phyloP scores from a whole-genome alignment of 495 filamentous ascomycete genomes.

The Podospora comata region DNA sequence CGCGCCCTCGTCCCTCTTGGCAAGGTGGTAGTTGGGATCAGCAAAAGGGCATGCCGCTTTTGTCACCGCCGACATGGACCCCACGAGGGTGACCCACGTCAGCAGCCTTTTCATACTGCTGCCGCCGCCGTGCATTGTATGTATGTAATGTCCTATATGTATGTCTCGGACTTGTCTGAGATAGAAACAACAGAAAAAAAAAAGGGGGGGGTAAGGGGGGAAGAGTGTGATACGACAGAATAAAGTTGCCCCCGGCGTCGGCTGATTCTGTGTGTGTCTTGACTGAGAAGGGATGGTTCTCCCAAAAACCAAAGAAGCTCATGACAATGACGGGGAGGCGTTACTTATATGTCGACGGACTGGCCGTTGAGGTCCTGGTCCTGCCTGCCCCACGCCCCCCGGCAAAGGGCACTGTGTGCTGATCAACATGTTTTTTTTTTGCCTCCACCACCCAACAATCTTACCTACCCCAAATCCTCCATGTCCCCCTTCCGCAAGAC shows the following conservation, averaged over 20 bases:
- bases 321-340: background rate
- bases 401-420: background rate
- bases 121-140: slow-evolving; percentile 4
- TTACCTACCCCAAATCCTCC: background rate
- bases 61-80: slow-evolving; percentile 14
- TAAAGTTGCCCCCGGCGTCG: background rate
- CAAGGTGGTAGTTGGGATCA: slow-evolving; percentile 32
- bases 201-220: background rate
- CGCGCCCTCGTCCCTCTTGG: slow-evolving; percentile 13
- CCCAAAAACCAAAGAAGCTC: background rate
- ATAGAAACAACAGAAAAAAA: background rate
- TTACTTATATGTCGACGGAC: slow-evolving; percentile 7
- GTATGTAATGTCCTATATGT: background rate
- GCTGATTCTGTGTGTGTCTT: background rate
- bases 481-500: background rate
- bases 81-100: slow-evolving; percentile 23
- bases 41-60: slow-evolving; percentile 42
- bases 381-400: slow-evolving; percentile 1
- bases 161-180: background rate
- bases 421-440: background rate
- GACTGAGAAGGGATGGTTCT: background rate
- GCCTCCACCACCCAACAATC: background rate
- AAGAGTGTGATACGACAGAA: background rate
- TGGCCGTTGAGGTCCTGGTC: background rate
- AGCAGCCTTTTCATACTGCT: slow-evolving; percentile 22